phyloP scores from a whole-genome alignment of 1,139 yeast genomes.

The Blastobotrys petasosporus region DNA sequence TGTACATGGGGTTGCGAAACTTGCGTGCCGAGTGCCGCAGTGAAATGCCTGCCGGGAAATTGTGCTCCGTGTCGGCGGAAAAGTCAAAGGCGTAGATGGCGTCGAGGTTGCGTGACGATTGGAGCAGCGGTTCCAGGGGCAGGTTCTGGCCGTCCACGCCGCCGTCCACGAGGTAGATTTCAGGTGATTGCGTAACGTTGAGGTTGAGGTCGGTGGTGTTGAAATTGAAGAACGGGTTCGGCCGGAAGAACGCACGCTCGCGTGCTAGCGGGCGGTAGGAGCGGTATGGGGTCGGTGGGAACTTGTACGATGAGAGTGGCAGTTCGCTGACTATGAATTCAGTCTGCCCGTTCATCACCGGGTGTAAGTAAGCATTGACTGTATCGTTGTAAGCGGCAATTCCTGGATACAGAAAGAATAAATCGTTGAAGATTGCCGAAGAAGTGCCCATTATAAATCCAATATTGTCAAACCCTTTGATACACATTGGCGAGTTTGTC shows the following conservation, averaged over 20 bases:
- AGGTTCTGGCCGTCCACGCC: slow-evolving; percentile 72
- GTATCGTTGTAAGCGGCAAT: not conserved
- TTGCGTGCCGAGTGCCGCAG: slow-evolving; percentile 63
- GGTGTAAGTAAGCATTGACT: not conserved
- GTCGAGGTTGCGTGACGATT: slow-evolving; percentile 63
- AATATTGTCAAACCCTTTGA: slow-evolving; percentile 66
- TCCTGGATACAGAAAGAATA: slow-evolving; percentile 25
- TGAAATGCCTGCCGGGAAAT: slow-evolving; percentile 55
- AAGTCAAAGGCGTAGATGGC: slow-evolving; percentile 81
- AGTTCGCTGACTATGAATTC: slow-evolving; percentile 4
- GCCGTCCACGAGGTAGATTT: slow-evolving; percentile 64
- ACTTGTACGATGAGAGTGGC: not conserved
- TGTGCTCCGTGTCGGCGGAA: slow-evolving; percentile 60
- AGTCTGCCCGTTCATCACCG: slow-evolving; percentile 4
- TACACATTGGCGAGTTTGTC: slow-evolving; percentile 35
- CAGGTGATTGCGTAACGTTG: slow-evolving; percentile 5
- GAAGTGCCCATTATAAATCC: slow-evolving; percentile 75
- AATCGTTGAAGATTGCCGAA: slow-evolving; percentile 67
- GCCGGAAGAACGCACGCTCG: slow-evolving; percentile 37
- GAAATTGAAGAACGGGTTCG: slow-evolving; percentile 55
- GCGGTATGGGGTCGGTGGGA: not conserved
- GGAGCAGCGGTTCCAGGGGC: slow-evolving; percentile 72
- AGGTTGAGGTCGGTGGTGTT: slow-evolving; percentile 6
- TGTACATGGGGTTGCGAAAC: slow-evolving; percentile 36
- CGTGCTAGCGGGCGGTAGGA: slow-evolving; percentile 10